Conservation (phyloP, 192 early-diverging fungal species). For the Backusella luteola region DNA sequence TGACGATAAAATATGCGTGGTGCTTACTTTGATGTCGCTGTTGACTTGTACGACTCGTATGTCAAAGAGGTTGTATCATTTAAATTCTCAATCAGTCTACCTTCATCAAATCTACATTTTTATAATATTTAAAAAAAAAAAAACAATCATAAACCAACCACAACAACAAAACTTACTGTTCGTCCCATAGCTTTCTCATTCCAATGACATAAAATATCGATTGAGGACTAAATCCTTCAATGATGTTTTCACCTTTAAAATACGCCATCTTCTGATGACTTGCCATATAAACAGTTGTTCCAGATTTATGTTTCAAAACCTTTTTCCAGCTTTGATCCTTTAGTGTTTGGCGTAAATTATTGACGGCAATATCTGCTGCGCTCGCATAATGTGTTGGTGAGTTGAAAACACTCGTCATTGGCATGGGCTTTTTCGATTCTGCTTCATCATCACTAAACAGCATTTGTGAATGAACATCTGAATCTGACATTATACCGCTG, state of each 20-base stretch:
- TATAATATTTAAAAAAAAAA: too few relatives aligned
- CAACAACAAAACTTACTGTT: constrained; percentile 27
- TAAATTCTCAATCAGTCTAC: constrained; percentile 34
- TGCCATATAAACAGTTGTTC: constrained; percentile 41
- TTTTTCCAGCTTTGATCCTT: constrained; percentile 49
- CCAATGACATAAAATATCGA: constrained; percentile 52
- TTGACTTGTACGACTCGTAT: constrained; percentile 27
- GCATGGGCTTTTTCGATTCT: not conserved
- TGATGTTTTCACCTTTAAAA: constrained; percentile 45
- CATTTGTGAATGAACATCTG: not conserved
- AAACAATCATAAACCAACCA: not conserved
- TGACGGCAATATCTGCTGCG: constrained; percentile 41
- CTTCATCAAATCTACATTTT: constrained; percentile 33
- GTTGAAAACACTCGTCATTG: not conserved
- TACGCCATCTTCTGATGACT: constrained; percentile 37
- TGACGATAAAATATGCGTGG: not conserved
- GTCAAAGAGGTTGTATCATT: constrained; percentile 40
- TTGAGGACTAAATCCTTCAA: constrained; percentile 44
- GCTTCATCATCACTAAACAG: constrained; percentile 23
- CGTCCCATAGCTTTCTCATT: constrained; percentile 56
- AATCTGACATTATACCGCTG: constrained; percentile 24
- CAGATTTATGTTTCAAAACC: constrained; percentile 45
- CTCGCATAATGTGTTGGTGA: constrained; percentile 22
- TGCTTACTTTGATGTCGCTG: constrained; percentile 32
- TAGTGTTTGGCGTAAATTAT: constrained; percentile 25